Evolutionary conservation across 2,329 filamentous ascomycete genomes (phyloP), one percentile per base, ranked within the genome.

Genomic region (Fusarium sp.): DNA sequence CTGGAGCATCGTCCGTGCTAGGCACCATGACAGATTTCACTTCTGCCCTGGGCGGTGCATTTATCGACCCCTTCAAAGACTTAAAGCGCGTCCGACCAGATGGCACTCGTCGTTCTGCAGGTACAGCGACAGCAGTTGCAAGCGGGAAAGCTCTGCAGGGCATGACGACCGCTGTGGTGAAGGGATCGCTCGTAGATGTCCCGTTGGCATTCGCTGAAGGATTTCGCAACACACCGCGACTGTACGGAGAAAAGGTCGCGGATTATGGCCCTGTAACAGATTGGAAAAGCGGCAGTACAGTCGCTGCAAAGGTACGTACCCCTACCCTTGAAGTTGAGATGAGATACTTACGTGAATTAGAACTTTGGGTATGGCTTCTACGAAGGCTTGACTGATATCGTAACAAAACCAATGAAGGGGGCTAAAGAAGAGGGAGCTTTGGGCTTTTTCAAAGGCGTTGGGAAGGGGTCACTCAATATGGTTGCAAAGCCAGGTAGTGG

Each of bases 21-120:
- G 61, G 61, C 1, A 61, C 61, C 12, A 41, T 64, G 28, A 49
- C 44, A 5, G 61, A 64, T 14, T 61, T 64, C 0, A 64, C 61
- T 2, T 28, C 44, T 3, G 57, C 61, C 4, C 22, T 64, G 2
- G 55, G 55, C 3, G 56, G 56, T 2, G 36, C 60, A 13, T 63
- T 63, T 5, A 60, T 63, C 11, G 54, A 63, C 1, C 61, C 61
- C 12, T 61, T 64, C 44, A 64, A 42, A 28, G 56, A 49, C 7
- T 38, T 63, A 44, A 61, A 60, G 17, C 60, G 55, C 5, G 60
- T 59, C 1, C 41, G 54, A 8, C 22, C 26, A 8, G 60, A 63
- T 4, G 60, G 60, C 2, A 44, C 26, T 3, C 10, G 28, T 38
- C 35, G 60, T 7, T 59, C 52, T 24, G 60, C 33, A 0, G 52